These are phyloP conservation scores for Glycine latifolia DNA, from an alignment of 306 rosid genomes.

Conservation along the genomic window DNA sequence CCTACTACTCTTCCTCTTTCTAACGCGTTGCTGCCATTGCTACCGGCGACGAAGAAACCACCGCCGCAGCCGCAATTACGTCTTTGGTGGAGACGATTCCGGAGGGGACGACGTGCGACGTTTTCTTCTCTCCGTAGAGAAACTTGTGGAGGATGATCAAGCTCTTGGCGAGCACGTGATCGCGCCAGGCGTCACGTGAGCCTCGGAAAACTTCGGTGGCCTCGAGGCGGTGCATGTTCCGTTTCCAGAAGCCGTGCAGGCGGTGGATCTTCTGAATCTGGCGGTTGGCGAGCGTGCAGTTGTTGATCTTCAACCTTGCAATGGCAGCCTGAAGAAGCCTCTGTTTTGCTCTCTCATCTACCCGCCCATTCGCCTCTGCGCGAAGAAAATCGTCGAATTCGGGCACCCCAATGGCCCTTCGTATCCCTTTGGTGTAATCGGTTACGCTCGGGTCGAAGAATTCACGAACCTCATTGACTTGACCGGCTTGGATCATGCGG, in stretches of 20 bases:
- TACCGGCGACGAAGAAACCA: background rate
- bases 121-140: constrained; percentile 8
- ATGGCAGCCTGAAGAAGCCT: constrained; percentile 47
- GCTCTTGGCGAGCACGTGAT: constrained; percentile 40
- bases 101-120: background rate
- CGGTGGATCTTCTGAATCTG: constrained; percentile 55
- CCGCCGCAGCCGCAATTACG: background rate
- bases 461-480: constrained; percentile 47
- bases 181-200: constrained; percentile 43
- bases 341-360: constrained; percentile 18
- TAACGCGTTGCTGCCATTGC: constrained; percentile 22
- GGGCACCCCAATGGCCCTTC: constrained; percentile 58
- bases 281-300: constrained; percentile 50
- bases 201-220: constrained; percentile 44
- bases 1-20: background rate
- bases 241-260: constrained; percentile 41
- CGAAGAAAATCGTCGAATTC: constrained; percentile 49
- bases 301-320: constrained; percentile 47
- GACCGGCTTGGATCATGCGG: constrained; percentile 57
- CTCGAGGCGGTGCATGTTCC: constrained; percentile 51
- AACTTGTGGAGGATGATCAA: constrained; percentile 40
- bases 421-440: constrained; percentile 50
- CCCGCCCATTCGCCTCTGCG: constrained; percentile 27
- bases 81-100: constrained; percentile 4
- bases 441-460: constrained; percentile 37